Evolutionary conservation across 73 alveolate genomes (phyloP), one percentile per base, ranked within the genome.

Genomic region (Effrenium voratum): DNA sequence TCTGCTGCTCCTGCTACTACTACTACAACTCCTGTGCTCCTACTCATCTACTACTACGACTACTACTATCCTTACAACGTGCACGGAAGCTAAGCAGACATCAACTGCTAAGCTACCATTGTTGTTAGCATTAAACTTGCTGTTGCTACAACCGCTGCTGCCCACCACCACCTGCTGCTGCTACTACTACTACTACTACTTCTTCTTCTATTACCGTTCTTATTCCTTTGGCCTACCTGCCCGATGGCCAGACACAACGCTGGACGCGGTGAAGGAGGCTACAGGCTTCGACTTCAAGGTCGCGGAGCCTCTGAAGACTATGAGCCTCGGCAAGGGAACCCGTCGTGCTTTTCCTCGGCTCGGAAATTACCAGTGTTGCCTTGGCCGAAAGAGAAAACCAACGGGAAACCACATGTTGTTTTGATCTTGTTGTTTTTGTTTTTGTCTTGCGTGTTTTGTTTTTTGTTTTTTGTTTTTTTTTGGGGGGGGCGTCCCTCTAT

Each of bases 261-360:
- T 91, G 59, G 98, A 91, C 41, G 90, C 86, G 59, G 98, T 91
- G 77, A 44, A 47, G 63, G 98, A 91, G 60, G 98, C 98, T 30
- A 91, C 98, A 0, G 98, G 98, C 77, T 91, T 91, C 77, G 98
- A 91, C 44, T 91, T 91, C 76, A 34, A 44, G 50, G 90, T 91
- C 75, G 98, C 98, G 8, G 90, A 91, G 46, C 98, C 98, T 26
- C 47, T 91, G 79, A 72, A 72, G 77, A 91, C 90, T 77, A 91
- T 91, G 98, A 36, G 32, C 80, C 94, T 24, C 30, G 94, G 63
- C 60, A n/a, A 4, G n/a, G n/a, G 86, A 38, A 4, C 24, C 3
- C n/a, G 36, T 34, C 26, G 50, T 45, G 8, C 1, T 22, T 32
- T 10, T n/a, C 36, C 49, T 19, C 0, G 47, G 28, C 72, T 30